Evolutionary conservation across 306 rosid species (phyloP).

Genomic region (Ziziphus jujuba): DNA sequence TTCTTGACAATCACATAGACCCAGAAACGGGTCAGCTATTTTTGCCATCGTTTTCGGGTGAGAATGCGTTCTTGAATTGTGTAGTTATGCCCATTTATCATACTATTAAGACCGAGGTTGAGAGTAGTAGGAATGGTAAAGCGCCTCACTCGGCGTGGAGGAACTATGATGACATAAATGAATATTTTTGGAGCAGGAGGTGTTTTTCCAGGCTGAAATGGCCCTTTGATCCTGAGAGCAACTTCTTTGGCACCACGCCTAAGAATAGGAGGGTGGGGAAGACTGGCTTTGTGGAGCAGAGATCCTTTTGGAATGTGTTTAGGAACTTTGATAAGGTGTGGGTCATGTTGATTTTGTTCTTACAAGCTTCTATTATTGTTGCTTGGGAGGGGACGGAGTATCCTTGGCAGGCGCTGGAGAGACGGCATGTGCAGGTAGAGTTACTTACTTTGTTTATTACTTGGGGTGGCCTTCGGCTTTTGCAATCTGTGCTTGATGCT

Average conservation of each 20-base stretch:
- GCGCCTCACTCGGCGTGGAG: slow-evolving; percentile 97
- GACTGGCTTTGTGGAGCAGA: slow-evolving; percentile 95
- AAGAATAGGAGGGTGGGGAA: slow-evolving; percentile 72
- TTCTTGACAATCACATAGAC: slow-evolving; percentile 52
- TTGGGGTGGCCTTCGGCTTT: slow-evolving; percentile 70
- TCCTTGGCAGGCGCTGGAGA: slow-evolving; percentile 67
- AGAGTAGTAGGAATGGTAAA: slow-evolving; percentile 73
- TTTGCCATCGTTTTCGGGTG: slow-evolving; percentile 62
- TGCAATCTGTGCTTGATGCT: slow-evolving; percentile 87
- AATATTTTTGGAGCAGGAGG: slow-evolving; percentile 89
- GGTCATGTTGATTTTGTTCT: slow-evolving; percentile 74
- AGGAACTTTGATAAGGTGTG: slow-evolving; percentile 90
- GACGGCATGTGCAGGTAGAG: slow-evolving; percentile 56
- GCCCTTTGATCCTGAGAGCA: slow-evolving; percentile 54
- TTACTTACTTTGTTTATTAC: slow-evolving; percentile 81
- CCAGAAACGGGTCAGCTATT: slow-evolving; percentile 61
- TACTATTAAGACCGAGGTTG: slow-evolving; percentile 66
- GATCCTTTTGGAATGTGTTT: slow-evolving; percentile 90
- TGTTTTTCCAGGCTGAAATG: slow-evolving; percentile 64
- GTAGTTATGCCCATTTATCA: slow-evolving; percentile 73
- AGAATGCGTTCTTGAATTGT: slow-evolving; percentile 60
- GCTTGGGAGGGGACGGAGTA: slow-evolving; percentile 56
- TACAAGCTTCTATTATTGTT: slow-evolving; percentile 77
- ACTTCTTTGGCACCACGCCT: slow-evolving; percentile 61
- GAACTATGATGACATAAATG: slow-evolving; percentile 86